Percentiles rank a stretch among this genome's conserved stretches.
These are phyloP conservation scores for Tricholoma furcatifolium DNA, from an alignment of 768 basidiomycete species.

Conservation along the genomic window DNA sequence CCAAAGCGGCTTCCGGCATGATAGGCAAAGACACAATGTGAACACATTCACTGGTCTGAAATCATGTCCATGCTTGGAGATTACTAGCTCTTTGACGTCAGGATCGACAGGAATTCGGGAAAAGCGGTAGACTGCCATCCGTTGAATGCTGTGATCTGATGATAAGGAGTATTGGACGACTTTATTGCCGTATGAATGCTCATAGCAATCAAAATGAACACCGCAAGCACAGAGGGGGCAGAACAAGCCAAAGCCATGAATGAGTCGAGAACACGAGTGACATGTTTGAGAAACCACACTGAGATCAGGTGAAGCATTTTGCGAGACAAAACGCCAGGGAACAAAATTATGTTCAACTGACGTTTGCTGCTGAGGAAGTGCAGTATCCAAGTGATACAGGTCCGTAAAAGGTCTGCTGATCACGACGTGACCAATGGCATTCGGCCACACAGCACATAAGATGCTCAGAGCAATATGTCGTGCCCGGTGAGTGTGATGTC, in stretches of 20 bases:
- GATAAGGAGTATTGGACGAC: slow-evolving; percentile 50
- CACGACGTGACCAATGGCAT: slow-evolving; percentile 62
- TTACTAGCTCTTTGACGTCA: slow-evolving; percentile 16
- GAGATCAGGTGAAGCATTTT: slow-evolving; percentile 22
- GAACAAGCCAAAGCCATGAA: slow-evolving; percentile 68
- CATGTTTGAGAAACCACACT: slow-evolving; percentile 45
- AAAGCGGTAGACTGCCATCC: slow-evolving; percentile 62
- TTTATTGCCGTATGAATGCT: slow-evolving; percentile 62
- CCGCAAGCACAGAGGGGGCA: slow-evolving; percentile 70
- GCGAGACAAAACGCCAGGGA: slow-evolving; percentile 56
- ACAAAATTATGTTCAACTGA: slow-evolving; percentile 62
- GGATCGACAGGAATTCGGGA: slow-evolving; percentile 43
- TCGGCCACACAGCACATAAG: slow-evolving; percentile 66
- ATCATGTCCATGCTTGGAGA: slow-evolving; percentile 40
- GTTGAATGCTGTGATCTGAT: slow-evolving; percentile 46
- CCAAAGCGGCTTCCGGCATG: slow-evolving; percentile 74
- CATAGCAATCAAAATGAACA: slow-evolving; percentile 80
- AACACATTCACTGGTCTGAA: slow-evolving; percentile 68
- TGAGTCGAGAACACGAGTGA: slow-evolving; percentile 48
- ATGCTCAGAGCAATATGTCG: slow-evolving; percentile 55
- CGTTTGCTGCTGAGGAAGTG: neutral
- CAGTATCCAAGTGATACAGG: slow-evolving; percentile 25
- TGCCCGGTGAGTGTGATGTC: slow-evolving; percentile 58
- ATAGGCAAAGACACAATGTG: slow-evolving; percentile 67
- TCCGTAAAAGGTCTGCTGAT: slow-evolving; percentile 53